Base-by-base conservation (phyloP, 192 early-diverging fungal species). In the Coemansia sp. region DNA sequence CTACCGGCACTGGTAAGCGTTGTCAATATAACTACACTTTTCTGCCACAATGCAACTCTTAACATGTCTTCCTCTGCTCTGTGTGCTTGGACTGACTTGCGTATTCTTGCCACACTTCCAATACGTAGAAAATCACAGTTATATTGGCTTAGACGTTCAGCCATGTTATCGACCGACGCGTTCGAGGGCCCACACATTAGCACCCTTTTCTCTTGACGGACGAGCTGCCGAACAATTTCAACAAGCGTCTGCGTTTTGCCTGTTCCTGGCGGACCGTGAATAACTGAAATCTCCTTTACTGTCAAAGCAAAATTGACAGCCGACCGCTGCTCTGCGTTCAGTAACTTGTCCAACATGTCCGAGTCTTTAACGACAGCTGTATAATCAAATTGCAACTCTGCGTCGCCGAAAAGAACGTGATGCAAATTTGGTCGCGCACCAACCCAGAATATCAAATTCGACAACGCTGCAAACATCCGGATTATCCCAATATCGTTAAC, bases 141-240 rank as follows among this genome's bases (percentile, higher is more conserved):
- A 57, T 23, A 27, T 61, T 59, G 3, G 14, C 84, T 80, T 6
- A 97, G 77, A 11, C 93, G 80, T 59, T 93, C 93, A 2, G 89
- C 93, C 24, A 95, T 62, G 62, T 94, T 97, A 64, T 95, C 93
- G 71, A 87, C 93, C 41, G 91, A 86, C 32, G 93, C 90, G 62
- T 97, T 97, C 18, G 88, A 90, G 0, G 93, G 93, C 2, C 89
- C 95, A 66, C 95, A 97, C 1, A 95, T 92, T 5, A 97, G 71
- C 6, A 97, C 82, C 1, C 86, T 72, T 27, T 88, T 72, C 18
- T 84, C 82, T 2, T 73, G 67, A 1, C 68, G 72, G 3, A 64
- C 69, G 2, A 97, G 77, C 65, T 92, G 93, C 27, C 91, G 84
- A 22, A 97, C 82, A 12, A 95, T 78, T 69, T 95, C 95, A 9